phyloP scores from a whole-genome alignment of 2,329 filamentous ascomycete species.

The Colletotrichum spinosum region DNA sequence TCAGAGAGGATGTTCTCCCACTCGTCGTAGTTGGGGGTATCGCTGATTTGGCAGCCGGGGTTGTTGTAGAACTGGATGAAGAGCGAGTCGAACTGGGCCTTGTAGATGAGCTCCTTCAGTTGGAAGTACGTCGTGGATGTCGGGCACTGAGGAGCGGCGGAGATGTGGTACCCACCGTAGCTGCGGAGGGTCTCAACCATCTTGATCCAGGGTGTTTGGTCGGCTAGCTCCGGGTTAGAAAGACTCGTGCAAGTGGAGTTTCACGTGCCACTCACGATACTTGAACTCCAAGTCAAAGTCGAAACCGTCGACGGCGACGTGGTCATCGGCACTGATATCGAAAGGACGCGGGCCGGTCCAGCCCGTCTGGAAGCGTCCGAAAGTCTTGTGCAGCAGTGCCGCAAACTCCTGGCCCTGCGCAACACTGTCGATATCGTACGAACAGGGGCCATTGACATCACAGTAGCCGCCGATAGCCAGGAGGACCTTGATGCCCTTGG shows the following conservation, averaged over 20 bases:
- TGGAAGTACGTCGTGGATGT: constrained; percentile 43
- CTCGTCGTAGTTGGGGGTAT: constrained; percentile 53
- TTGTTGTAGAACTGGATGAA: constrained; percentile 66
- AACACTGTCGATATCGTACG: constrained; percentile 48
- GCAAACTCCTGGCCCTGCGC: constrained; percentile 50
- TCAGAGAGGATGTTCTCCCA: constrained; percentile 52
- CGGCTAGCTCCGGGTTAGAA: constrained; percentile 40
- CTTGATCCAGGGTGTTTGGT: constrained; percentile 49
- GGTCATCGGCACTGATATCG: constrained; percentile 43
- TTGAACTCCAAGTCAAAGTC: constrained; percentile 55
- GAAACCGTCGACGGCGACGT: constrained; percentile 53
- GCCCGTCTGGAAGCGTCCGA: constrained; percentile 48
- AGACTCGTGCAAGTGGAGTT: not conserved
- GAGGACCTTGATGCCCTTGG: constrained; percentile 55
- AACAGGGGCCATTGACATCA: constrained; percentile 40
- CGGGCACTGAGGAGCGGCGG: constrained; percentile 59
- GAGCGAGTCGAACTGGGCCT: constrained; percentile 54
- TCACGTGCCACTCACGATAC: constrained; percentile 43
- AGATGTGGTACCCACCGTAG: constrained; percentile 48
- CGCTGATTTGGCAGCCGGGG: constrained; percentile 47
- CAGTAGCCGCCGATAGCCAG: constrained; percentile 54
- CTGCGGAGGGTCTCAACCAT: constrained; percentile 51
- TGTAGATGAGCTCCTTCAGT: constrained; percentile 52
- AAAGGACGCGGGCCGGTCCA: constrained; percentile 54
- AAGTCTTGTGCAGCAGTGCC: constrained; percentile 52